phyloP scores from a whole-genome alignment of 2,329 filamentous ascomycete species.

The Venturia nashicola region DNA sequence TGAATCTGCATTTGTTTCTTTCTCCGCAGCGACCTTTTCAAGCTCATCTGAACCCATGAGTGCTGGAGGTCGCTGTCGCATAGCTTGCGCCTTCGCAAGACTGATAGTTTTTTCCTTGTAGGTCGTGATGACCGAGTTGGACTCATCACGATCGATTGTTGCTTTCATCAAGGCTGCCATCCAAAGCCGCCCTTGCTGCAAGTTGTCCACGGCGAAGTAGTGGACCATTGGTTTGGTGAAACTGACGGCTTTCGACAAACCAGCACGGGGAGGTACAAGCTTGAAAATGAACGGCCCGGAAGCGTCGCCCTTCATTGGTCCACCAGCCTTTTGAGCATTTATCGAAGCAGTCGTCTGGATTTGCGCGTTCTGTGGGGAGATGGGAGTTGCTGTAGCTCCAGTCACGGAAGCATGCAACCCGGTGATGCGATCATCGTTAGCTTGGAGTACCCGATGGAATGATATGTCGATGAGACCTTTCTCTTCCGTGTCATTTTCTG shows the following conservation, averaged over 20 bases:
- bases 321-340: conserved; percentile 21
- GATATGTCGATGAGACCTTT: conserved; percentile 96
- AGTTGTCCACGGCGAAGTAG: conserved; percentile 89
- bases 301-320: conserved; percentile 22
- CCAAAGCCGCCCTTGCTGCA: conserved; percentile 82
- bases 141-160: conserved; percentile 83
- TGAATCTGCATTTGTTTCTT: neutral
- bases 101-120: conserved; percentile 97
- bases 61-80: conserved; percentile 82
- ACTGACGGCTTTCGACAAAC: conserved; percentile 80
- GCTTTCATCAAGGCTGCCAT: conserved; percentile 99
- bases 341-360: conserved; percentile 23
- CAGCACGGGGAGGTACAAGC: conserved; percentile 78
- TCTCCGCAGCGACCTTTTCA: neutral
- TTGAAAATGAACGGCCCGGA: conserved; percentile 90
- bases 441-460: conserved; percentile 89
- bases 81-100: conserved; percentile 71
- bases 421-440: conserved; percentile 81
- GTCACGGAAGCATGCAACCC: conserved; percentile 86
- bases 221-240: conserved; percentile 97
- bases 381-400: conserved; percentile 61
- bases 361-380: conserved; percentile 35
- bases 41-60: conserved; percentile 47
- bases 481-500: conserved; percentile 82
- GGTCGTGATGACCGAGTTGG: conserved; percentile 69